Conservation (phyloP, 805 yeast genomes). For the Metschnikowia vanudenii region DNA sequence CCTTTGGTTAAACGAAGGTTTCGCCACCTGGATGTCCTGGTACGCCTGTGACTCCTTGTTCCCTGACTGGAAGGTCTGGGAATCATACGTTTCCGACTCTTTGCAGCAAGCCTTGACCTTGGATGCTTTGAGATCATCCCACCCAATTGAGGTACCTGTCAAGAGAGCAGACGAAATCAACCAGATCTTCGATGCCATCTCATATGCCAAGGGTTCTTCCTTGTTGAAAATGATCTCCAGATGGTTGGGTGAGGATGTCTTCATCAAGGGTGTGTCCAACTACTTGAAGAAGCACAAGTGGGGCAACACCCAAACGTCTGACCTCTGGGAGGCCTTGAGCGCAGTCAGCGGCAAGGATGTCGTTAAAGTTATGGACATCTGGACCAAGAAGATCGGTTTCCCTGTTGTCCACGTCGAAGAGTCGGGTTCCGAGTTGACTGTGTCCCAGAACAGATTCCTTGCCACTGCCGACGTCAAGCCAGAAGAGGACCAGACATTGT, state of each 20-base stretch:
- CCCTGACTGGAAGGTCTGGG: constrained; percentile 89
- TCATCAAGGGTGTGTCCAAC: constrained; percentile 75
- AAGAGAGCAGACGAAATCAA: constrained; percentile 75
- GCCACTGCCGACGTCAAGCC: constrained; percentile 75
- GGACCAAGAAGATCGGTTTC: constrained; percentile 80
- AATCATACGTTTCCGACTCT: constrained; percentile 73
- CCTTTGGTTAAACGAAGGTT: constrained; percentile 85
- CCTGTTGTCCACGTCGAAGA: constrained; percentile 66
- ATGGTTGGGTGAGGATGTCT: constrained; percentile 76
- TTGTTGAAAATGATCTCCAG: constrained; percentile 74
- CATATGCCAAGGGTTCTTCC: constrained; percentile 80
- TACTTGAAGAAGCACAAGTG: constrained; percentile 74
- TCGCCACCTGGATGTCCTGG: constrained; percentile 92
- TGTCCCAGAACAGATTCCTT: constrained; percentile 72
- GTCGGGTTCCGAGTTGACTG: constrained; percentile 44
- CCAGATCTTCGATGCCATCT: constrained; percentile 82
- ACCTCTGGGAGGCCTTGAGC: constrained; percentile 71
- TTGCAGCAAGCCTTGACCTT: constrained; percentile 72
- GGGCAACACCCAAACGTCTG: constrained; percentile 74
- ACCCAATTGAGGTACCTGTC: constrained; percentile 83
- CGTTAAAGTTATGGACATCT: constrained; percentile 67
- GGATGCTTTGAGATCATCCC: constrained; percentile 80
- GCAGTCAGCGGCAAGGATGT: constrained; percentile 74
- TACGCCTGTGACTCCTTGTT: constrained; percentile 70
- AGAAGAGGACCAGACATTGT: constrained; percentile 67